Base-by-base conservation (phyloP, 2,329 filamentous ascomycete genomes). In the Cordyceps cateniannulata region DNA sequence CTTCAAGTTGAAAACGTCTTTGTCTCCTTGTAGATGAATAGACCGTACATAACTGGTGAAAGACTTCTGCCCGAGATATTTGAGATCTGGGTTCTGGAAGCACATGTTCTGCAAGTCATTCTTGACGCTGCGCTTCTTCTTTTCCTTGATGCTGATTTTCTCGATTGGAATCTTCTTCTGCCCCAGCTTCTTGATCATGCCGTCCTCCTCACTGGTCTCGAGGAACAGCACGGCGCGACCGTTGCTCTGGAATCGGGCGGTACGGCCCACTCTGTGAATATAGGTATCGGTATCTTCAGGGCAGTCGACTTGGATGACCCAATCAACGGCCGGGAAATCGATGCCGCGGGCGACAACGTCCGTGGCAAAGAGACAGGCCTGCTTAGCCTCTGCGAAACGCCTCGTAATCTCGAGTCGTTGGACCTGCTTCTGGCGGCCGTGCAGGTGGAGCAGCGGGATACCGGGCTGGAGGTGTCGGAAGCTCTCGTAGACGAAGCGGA, bases 231-330 rank as follows among this genome's bases (percentile, higher is more conserved):
- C 91, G 1, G 95, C 93, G 44, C 88, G 86, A 8, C 95, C 95
- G 58, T 91, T 85, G 65, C 89, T 88, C 69, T 97, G 88, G 72
- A 96, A 98, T 24, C 93, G 85, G n/a, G 95, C 95, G 20, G 95
- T 98, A 32, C 95, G 85, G 1, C 95, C 95, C 5, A 97, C 93
- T 62, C 95, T 86, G 75, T 99, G 95, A 66, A 99, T 98, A 69
- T 99, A 99, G 0, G 95, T 99, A 69, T 98, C 95, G 4, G 90
- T 89, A 72, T 99, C 93, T 73, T 99, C 95, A 0, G 95, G 95
- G 66, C 91, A 96, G 72, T 99, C 95, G n/a, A 91, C 83, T 71
- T 99, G 95, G n/a, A 99, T 91, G 5, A 99, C 95, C 89, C 95
- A 99, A 72, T 99, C 95, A 0, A 99, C 95, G 3, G 92, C 88